Evolutionary conservation across 495 filamentous ascomycete genomes (phyloP), one percentile per base, ranked within the genome.

Genomic region (Hypoxylon cercidicola): DNA sequence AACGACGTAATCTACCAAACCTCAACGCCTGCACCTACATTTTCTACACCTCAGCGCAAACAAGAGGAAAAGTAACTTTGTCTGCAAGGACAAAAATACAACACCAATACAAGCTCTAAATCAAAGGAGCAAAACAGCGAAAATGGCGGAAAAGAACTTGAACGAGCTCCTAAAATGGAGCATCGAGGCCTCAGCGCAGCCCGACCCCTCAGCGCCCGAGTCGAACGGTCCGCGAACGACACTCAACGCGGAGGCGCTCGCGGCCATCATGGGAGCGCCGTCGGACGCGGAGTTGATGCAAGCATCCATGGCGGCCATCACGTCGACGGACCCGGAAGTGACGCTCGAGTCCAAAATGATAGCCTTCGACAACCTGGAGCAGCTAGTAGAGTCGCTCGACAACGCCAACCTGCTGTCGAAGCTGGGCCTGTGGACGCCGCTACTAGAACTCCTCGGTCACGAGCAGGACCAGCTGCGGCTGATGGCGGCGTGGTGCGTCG

Each of bases 291-390:
- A 97, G 39, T 81, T 93, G 11, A 98, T 99, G 95, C 86, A 85
- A 50, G 86, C 87, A 32, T 82, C 90, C 45, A 95, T 99, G 85
- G 83, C 81, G 13, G 86, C 89, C 30, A 85, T 97, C 56, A 79
- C 78, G 16, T 86, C 82, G 0, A 72, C 84, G 4, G 85, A 92
- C 64, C 74, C 83, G 4, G 80, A 79, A 15, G 71, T 87, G 30
- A 81, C 85, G 6, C 80, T 96, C 56, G 88, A 93, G 40, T 86
- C 94, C 74, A 91, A 91, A 75, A 72, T 96, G 35, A 87, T 86
- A 46, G 96, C 96, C 28, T 96, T 97, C 75, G 95, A 99, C 83
- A 96, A 97, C 79, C 90, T 98, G 50, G 93, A 97, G 79, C 89
- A 96, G 73, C 79, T 97, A 39, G 88, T 98, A 66, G 95, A 97